Percentiles rank a stretch among this genome's conserved stretches.
phyloP scores from a whole-genome alignment of 148 eudicot species.

The Rhododendron simsii region DNA sequence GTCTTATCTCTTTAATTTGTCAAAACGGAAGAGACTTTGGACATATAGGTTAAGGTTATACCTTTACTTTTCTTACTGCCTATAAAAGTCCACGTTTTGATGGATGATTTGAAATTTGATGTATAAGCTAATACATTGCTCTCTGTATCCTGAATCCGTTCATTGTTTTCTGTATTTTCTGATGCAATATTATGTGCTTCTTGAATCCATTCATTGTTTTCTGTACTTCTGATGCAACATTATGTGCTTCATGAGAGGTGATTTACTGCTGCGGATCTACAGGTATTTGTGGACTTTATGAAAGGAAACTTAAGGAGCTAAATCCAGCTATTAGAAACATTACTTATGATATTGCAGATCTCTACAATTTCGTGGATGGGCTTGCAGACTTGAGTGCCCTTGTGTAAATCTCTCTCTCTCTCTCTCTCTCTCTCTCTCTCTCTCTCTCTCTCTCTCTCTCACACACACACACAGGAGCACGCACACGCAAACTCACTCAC shows the following conservation, averaged over 20 bases:
- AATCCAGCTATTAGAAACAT: slow-evolving; percentile 75
- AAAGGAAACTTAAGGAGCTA: slow-evolving; percentile 85
- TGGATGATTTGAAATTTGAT: background rate
- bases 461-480: background rate
- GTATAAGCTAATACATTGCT: background rate
- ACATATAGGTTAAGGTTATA: too few species aligned
- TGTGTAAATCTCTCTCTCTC: slow-evolving; percentile 55
- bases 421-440: slow-evolving; percentile 16
- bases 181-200: background rate
- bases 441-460: slow-evolving; percentile 16
- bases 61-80: background rate
- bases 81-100: background rate
- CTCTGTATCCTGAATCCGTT: background rate
- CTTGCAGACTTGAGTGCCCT: slow-evolving; percentile 90
- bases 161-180: background rate
- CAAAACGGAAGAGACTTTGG: background rate
- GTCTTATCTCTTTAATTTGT: background rate
- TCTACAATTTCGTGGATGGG: slow-evolving; percentile 92
- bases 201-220: background rate
- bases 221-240: background rate
- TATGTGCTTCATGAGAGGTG: background rate
- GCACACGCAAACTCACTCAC: background rate
- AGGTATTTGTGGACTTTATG: slow-evolving; percentile 90
- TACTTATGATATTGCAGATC: slow-evolving; percentile 79
- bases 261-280: slow-evolving; percentile 14